Percentiles rank a stretch among this genome's conserved stretches.
Conservation (phyloP, 2,329 filamentous ascomycete genomes). For the Nothophaeocryptopus gaeumannii region DNA sequence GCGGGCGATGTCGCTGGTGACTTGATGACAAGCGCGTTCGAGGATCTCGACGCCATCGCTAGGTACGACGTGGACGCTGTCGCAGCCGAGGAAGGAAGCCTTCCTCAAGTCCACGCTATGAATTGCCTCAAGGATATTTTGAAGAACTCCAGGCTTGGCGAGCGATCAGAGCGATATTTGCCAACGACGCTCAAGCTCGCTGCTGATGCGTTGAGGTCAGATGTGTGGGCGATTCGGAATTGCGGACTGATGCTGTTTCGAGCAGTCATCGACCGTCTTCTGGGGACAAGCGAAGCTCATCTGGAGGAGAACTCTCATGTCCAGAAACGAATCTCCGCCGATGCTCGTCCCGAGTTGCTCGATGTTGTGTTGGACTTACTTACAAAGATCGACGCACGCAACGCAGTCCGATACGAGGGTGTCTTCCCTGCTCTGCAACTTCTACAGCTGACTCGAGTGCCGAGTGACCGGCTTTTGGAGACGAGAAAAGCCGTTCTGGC, state of each 20-base stretch:
- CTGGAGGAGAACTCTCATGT: conserved; percentile 55
- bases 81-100: conserved; percentile 50
- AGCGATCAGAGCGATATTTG: conserved; percentile 70
- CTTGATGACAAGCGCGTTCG: conserved; percentile 64
- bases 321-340: conserved; percentile 62
- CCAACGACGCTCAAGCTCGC: conserved; percentile 75
- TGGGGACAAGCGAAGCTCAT: conserved; percentile 66
- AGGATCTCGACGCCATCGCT: conserved; percentile 60
- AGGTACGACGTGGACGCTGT: conserved; percentile 26
- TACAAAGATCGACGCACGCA: conserved; percentile 14
- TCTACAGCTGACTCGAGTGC: conserved; percentile 67
- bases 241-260: conserved; percentile 86
- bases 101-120: conserved; percentile 90
- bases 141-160: conserved; percentile 73
- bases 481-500: conserved; percentile 59
- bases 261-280: conserved; percentile 74
- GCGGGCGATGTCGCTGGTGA: conserved; percentile 57
- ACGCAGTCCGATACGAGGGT: conserved; percentile 51
- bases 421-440: conserved; percentile 84
- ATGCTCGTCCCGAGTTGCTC: conserved; percentile 65
- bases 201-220: conserved; percentile 71
- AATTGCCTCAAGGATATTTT: conserved; percentile 94
- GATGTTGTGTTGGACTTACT: conserved; percentile 63
- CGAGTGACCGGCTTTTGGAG: conserved; percentile 53
- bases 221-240: conserved; percentile 91